Evolutionary conservation across 2,329 filamentous ascomycete species (phyloP).

Genomic region (Fusarium albidum): DNA sequence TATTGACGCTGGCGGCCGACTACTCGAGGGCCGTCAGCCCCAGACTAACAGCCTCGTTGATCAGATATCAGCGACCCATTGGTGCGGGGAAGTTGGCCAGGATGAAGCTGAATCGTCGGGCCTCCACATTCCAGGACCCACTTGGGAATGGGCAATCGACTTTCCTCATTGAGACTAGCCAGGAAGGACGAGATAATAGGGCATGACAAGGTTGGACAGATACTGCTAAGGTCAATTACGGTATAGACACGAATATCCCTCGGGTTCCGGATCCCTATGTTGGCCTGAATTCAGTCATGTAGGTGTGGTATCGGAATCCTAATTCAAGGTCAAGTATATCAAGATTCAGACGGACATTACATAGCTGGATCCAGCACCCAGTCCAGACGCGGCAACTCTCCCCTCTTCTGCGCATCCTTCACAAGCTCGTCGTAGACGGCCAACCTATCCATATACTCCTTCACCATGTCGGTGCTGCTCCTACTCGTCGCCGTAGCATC

Average conservation of each 20-base stretch:
- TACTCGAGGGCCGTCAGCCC: too few relatives aligned
- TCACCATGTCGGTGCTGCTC: constrained; percentile 37
- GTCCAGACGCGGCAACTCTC: constrained; percentile 39
- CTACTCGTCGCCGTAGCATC: constrained; percentile 43
- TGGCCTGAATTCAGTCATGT: too few relatives aligned
- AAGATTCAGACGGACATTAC: too few relatives aligned
- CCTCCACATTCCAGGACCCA: constrained; percentile 12
- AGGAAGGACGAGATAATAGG: too few relatives aligned
- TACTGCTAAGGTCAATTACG: too few relatives aligned
- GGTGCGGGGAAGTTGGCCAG: constrained; percentile 19
- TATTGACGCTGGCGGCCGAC: too few relatives aligned
- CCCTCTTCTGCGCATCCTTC: constrained; percentile 45
- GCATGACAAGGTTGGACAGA: too few relatives aligned
- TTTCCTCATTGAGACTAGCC: constrained; percentile 25
- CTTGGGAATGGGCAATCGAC: constrained; percentile 35
- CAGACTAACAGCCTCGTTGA: not conserved
- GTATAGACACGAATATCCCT: too few relatives aligned
- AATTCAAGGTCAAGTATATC: too few relatives aligned
- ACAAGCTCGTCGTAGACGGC: constrained; percentile 47
- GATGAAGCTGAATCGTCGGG: not conserved
- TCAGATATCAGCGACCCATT: not conserved
- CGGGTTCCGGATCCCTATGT: too few relatives aligned
- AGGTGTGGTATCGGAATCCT: not conserved
- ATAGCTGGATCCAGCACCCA: too few relatives aligned
- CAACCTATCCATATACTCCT: constrained; percentile 47